Conservation (phyloP, 495 filamentous ascomycete genomes). For the Talaromyces ruber region DNA sequence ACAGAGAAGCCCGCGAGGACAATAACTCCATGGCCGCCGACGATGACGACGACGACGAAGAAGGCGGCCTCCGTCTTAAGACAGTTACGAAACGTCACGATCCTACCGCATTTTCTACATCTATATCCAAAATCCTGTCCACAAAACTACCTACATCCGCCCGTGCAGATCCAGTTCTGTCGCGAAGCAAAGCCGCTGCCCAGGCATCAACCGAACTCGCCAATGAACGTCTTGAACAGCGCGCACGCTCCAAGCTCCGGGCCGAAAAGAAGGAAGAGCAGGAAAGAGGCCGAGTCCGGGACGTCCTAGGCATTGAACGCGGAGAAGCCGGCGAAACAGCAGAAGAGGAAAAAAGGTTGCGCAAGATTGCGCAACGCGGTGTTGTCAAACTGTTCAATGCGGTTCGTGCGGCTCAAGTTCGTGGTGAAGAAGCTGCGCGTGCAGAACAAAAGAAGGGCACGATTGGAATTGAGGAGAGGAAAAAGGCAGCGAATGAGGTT, state of each 20-base stretch:
- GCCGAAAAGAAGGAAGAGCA: conserved; percentile 72
- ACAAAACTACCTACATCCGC: conserved; percentile 75
- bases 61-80: conserved; percentile 12
- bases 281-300: conserved; percentile 81
- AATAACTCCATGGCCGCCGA: conserved; percentile 16
- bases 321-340: conserved; percentile 44
- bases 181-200: conserved; percentile 62
- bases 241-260: conserved; percentile 67
- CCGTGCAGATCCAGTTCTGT: conserved; percentile 80
- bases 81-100: conserved; percentile 69
- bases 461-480: conserved; percentile 59
- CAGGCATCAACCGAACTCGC: conserved; percentile 55
- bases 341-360: conserved; percentile 71
- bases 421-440: conserved; percentile 64
- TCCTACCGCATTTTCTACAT: conserved; percentile 79
- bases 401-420: conserved; percentile 83
- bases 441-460: conserved; percentile 62
- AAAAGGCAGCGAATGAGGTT: conserved; percentile 88
- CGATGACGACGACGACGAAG: conserved; percentile 21
- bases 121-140: conserved; percentile 81
- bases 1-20: conserved; percentile 12
- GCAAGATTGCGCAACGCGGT: conserved; percentile 82
- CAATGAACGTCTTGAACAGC: conserved; percentile 69
- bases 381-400: conserved; percentile 96
- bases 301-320: conserved; percentile 58